Evolutionary conservation across 768 basidiomycete species (phyloP).

Genomic region (Leccinum uliginosum): DNA sequence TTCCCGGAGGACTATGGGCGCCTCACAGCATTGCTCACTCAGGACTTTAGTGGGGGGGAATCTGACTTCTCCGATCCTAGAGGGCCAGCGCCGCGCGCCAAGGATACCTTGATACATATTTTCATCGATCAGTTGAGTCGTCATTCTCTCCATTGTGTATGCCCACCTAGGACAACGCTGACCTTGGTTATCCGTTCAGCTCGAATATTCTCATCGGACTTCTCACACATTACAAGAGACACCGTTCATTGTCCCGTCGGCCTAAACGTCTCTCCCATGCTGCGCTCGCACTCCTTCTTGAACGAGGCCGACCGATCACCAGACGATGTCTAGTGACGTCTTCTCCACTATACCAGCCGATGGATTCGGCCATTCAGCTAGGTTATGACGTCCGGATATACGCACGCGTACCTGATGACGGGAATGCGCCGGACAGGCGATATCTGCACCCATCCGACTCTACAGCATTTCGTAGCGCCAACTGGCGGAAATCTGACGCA

Average conservation of each 20-base stretch:
- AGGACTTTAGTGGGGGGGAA: conserved; percentile 33
- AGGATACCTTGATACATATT: conserved; percentile 35
- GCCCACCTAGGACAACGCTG: neutral
- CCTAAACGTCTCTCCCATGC: conserved; percentile 66
- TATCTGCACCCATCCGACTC: conserved; percentile 11
- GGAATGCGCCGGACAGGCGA: conserved; percentile 56
- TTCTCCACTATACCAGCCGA: conserved; percentile 79
- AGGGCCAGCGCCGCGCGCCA: conserved; percentile 29
- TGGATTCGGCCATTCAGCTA: conserved; percentile 65
- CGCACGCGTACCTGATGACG: conserved; percentile 64
- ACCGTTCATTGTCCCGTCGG: conserved; percentile 36
- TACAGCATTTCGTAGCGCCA: conserved; percentile 9
- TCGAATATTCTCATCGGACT: conserved; percentile 88
- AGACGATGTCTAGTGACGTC: conserved; percentile 76
- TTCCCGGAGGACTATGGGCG: conserved; percentile 50
- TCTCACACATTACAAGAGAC: conserved; percentile 61
- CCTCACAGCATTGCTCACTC: conserved; percentile 29
- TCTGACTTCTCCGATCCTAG: conserved; percentile 33
- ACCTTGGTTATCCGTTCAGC: conserved; percentile 35
- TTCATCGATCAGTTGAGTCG: conserved; percentile 43
- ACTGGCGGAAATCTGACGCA: conserved; percentile 23
- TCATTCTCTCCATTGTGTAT: neutral
- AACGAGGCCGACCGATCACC: conserved; percentile 73
- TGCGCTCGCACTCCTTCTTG: conserved; percentile 72
- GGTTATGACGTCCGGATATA: conserved; percentile 74